Evolutionary conservation across 169 alveolate genomes (phyloP).

Genomic region (Plasmodium gallinaceum): DNA sequence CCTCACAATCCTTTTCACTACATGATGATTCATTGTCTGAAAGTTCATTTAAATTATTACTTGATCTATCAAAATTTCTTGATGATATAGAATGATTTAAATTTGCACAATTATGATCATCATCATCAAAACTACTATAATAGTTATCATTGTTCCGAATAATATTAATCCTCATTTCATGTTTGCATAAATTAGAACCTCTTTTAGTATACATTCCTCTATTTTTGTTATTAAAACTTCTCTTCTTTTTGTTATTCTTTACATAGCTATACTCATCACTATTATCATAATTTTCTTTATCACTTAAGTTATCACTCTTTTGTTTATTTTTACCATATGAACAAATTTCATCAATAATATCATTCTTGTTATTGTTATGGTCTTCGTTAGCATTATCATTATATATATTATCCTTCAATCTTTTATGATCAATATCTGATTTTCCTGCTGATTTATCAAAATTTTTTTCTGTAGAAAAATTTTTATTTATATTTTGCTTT

Average conservation of each 20-base stretch:
- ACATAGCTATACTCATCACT: slow-evolving; percentile 36
- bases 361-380: not conserved
- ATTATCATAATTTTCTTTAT: slow-evolving; percentile 25
- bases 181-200: slow-evolving; percentile 16
- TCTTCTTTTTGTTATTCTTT: slow-evolving; percentile 10
- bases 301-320: slow-evolving; percentile 12
- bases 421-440: not conserved
- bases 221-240: not conserved
- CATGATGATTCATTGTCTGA: slow-evolving; percentile 55
- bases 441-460: not conserved
- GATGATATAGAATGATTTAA: slow-evolving; percentile 27
- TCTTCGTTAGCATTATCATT: not conserved
- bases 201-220: slow-evolving; percentile 18
- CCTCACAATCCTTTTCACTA: slow-evolving; percentile 32
- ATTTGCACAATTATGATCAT: slow-evolving; percentile 30
- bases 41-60: slow-evolving; percentile 43
- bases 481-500: not conserved
- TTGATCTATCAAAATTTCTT: slow-evolving; percentile 33
- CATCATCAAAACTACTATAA: slow-evolving; percentile 65
- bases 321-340: slow-evolving; percentile 12
- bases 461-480: not conserved
- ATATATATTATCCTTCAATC: not conserved
- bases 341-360: not conserved
- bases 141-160: slow-evolving; percentile 60
- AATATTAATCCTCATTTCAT: slow-evolving; percentile 48